Conservation (phyloP, 768 basidiomycete genomes). For the Mycena pura region DNA sequence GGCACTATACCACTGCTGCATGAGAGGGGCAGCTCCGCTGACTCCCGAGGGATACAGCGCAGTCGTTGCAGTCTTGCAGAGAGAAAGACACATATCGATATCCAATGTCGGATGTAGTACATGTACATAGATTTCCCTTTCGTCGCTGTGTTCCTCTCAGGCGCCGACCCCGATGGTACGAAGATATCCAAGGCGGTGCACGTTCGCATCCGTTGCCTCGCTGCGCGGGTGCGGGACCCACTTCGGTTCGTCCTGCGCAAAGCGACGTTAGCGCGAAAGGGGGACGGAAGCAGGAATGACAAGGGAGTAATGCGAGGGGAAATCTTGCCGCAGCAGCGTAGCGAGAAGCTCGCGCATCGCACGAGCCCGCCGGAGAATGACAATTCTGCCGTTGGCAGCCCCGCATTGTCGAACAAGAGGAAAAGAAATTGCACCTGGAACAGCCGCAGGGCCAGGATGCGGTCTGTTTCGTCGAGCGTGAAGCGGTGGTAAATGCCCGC, state of each 20-base stretch:
- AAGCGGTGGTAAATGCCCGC: constrained; percentile 96
- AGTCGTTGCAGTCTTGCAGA: no score
- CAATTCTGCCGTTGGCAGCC: no score
- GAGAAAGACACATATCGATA: no score
- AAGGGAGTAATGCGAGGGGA: not conserved
- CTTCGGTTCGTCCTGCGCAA: constrained; percentile 82
- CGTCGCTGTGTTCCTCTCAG: constrained; percentile 25
- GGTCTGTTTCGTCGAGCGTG: constrained; percentile 80
- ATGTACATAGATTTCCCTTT: no score
- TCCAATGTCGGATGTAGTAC: no score
- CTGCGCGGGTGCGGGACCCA: constrained; percentile 83
- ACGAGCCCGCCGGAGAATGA: no score
- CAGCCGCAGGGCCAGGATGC: constrained; percentile 72
- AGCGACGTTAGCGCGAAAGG: not conserved
- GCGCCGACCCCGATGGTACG: constrained; percentile 52
- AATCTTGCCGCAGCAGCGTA: no score
- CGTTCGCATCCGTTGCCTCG: constrained; percentile 66
- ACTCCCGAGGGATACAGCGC: no score
- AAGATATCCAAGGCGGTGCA: constrained; percentile 67
- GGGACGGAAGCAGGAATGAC: not conserved
- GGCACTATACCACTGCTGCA: no score
- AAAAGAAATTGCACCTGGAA: constrained; percentile 2
- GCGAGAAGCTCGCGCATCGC: no score
- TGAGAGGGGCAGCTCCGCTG: no score
- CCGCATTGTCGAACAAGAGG: no score